phyloP scores from a whole-genome alignment of 371 early-diverging fungal genomes.

The Syncephalastrum racemosum region DNA sequence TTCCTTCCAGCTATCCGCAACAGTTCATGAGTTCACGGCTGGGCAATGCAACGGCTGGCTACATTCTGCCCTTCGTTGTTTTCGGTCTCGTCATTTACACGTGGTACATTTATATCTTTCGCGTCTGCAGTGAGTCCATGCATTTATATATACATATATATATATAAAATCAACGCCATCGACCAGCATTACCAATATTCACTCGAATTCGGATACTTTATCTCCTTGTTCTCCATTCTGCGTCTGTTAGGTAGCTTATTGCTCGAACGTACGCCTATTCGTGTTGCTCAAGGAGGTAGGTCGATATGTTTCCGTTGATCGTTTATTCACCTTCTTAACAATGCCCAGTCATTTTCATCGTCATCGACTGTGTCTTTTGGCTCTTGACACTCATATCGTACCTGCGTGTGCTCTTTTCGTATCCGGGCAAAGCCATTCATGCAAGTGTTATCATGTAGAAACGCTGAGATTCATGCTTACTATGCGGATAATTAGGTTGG shows the following conservation, averaged over 20 bases:
- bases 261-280: neutral
- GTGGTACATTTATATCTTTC: slow-evolving; percentile 55
- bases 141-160: no score
- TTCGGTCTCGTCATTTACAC: slow-evolving; percentile 39
- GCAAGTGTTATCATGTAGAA: slow-evolving; percentile 14
- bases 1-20: no score
- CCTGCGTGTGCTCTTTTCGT: slow-evolving; percentile 41
- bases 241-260: slow-evolving; percentile 4
- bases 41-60: slow-evolving; percentile 14
- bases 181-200: neutral
- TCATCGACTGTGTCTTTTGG: slow-evolving; percentile 44
- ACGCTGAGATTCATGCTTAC: no score
- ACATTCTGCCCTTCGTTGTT: slow-evolving; percentile 35
- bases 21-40: slow-evolving; percentile 10
- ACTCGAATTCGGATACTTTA: no score
- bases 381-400: slow-evolving; percentile 46
- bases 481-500: no score
- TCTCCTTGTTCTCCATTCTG: slow-evolving; percentile 1
- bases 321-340: no score
- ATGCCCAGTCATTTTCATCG: slow-evolving; percentile 40
- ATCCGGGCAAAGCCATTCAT: slow-evolving; percentile 48
- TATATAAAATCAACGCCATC: no score
- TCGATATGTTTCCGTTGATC: no score
- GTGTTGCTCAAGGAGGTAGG: slow-evolving; percentile 33
- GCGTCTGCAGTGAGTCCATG: slow-evolving; percentile 45